These are phyloP conservation scores for Fusarium annulatum DNA, from an alignment of 2,329 filamentous ascomycete species.

Conservation along the genomic window DNA sequence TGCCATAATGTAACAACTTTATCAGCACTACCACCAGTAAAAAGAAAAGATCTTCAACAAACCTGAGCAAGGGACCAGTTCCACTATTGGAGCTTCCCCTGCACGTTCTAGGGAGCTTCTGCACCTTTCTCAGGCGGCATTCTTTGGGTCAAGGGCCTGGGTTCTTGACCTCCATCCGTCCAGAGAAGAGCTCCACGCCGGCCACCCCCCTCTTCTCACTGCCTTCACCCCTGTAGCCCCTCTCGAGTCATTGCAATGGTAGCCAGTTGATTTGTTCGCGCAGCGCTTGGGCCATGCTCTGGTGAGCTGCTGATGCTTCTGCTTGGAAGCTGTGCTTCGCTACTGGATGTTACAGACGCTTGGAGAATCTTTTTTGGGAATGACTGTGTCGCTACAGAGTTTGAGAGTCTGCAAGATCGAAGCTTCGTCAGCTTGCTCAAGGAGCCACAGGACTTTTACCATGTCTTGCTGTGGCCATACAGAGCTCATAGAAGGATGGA, in stretches of 20 bases:
- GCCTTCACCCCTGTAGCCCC: constrained; percentile 41
- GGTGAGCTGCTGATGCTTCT: constrained; percentile 40
- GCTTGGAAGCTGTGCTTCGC: constrained; percentile 26
- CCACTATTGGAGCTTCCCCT: constrained; percentile 45
- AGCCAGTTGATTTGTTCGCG: constrained; percentile 46
- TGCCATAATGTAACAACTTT: neutral
- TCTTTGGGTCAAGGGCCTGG: constrained; percentile 20
- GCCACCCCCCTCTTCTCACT: constrained; percentile 38
- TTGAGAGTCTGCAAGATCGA: constrained; percentile 34
- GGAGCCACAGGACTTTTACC: constrained; percentile 11
- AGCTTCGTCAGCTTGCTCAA: constrained; percentile 33
- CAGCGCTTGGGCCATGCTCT: constrained; percentile 41
- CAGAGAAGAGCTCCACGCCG: constrained; percentile 32
- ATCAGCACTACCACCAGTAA: constrained; percentile 21
- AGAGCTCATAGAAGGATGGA: constrained; percentile 29
- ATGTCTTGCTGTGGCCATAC: constrained; percentile 18
- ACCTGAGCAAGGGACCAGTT: constrained; percentile 39
- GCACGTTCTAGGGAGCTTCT: constrained; percentile 41
- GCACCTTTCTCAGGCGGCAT: constrained; percentile 37
- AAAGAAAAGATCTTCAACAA: constrained; percentile 39
- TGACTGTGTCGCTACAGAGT: constrained; percentile 7
- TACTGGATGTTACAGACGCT: constrained; percentile 21
- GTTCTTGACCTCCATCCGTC: constrained; percentile 37
- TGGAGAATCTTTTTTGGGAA: constrained; percentile 3
- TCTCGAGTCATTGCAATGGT: constrained; percentile 48